Evolutionary conservation across 129 eudicot genomes (phyloP).

Genomic region (Daucus carota): DH1_v3.0 NC_030384.2:42070501-42071000

Average conservation of each 20-base stretch:
- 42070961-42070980: conserved; percentile 27
- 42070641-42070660: neutral
- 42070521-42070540: neutral
- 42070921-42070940: conserved; percentile 23
- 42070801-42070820: conserved; percentile 23
- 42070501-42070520: neutral
- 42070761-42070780: conserved; percentile 22
- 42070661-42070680: neutral
- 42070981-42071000: conserved; percentile 16
- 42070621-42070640: neutral
- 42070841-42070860: conserved; percentile 23
- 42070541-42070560: neutral
- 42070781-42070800: conserved; percentile 29
- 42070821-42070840: conserved; percentile 17
- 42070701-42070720: neutral
- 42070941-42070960: conserved; percentile 25
- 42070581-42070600: neutral
- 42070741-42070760: conserved; percentile 16
- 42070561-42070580: neutral
- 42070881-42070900: conserved; percentile 25
- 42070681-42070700: neutral
- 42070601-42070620: neutral
- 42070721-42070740: neutral
- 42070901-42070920: conserved; percentile 22
- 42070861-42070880: conserved; percentile 23